Conservation (phyloP, 306 rosid genomes). For the Delonix regia region DNA sequence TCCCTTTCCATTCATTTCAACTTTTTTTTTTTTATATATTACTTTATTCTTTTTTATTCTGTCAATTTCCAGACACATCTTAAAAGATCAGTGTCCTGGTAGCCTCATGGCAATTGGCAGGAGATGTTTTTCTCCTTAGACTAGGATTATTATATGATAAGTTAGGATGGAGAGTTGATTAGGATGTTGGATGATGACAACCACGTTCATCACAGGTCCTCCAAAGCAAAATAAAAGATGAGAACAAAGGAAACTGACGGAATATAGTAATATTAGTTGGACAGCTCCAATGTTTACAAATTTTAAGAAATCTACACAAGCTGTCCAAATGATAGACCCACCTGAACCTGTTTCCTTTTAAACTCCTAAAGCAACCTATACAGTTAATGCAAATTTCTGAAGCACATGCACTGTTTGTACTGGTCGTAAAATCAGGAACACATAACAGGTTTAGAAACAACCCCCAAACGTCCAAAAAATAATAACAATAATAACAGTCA, state of each 20-base stretch:
- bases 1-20: too few relatives aligned
- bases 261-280: conserved; percentile 11
- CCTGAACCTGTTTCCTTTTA: background rate
- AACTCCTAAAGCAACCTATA: background rate
- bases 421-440: background rate
- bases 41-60: background rate
- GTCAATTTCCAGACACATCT: background rate
- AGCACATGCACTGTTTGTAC: background rate
- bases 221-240: background rate
- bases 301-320: background rate
- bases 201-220: background rate
- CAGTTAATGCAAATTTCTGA: background rate
- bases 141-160: background rate
- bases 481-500: background rate
- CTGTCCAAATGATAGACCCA: background rate
- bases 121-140: background rate
- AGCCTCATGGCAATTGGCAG: background rate
- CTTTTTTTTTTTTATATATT: background rate
- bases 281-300: background rate
- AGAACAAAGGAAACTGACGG: background rate
- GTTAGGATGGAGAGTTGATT: background rate
- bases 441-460: background rate
- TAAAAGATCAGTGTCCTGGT: background rate
- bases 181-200: conserved; percentile 24
- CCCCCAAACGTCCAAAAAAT: background rate